A percentile compares a stretch with the other conserved stretches of the same genome.
phyloP scores from a whole-genome alignment of 371 early-diverging fungal species.

The Parasitella parasitica region DNA sequence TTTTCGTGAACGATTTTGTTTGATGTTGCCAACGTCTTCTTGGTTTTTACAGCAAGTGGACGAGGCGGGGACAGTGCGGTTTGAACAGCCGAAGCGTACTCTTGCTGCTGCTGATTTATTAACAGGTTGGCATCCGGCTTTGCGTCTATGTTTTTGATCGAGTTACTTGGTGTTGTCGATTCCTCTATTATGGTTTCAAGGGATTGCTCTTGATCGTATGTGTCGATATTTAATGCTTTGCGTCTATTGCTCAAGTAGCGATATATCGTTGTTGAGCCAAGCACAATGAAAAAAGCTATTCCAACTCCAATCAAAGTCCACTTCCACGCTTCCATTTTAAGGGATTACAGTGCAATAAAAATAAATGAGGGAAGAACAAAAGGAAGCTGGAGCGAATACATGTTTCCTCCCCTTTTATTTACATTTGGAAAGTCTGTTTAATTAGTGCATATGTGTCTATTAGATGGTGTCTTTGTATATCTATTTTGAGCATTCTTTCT shows the following conservation, averaged over 20 bases:
- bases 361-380: not conserved
- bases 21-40: not conserved
- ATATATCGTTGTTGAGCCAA: not conserved
- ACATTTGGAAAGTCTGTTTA: no score
- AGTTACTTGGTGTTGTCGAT: not conserved
- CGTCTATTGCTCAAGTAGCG: not conserved
- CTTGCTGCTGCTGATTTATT: not conserved
- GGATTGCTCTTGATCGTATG: not conserved
- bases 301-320: slow-evolving; percentile 7
- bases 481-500: no score
- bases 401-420: not conserved
- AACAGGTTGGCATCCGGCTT: not conserved
- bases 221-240: not conserved
- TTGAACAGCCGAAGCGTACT: not conserved
- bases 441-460: no score
- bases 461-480: no score
- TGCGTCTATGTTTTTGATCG: not conserved
- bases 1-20: not conserved
- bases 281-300: not conserved
- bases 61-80: slow-evolving; percentile 12
- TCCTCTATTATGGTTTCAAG: not conserved
- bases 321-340: slow-evolving; percentile 10
- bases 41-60: not conserved
- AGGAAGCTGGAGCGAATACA: no score
- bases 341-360: not conserved